Evolutionary conservation across 257 asterid genomes (phyloP), one percentile per base, ranked within the genome.

Genomic region (Lavandula angustifolia): DNA sequence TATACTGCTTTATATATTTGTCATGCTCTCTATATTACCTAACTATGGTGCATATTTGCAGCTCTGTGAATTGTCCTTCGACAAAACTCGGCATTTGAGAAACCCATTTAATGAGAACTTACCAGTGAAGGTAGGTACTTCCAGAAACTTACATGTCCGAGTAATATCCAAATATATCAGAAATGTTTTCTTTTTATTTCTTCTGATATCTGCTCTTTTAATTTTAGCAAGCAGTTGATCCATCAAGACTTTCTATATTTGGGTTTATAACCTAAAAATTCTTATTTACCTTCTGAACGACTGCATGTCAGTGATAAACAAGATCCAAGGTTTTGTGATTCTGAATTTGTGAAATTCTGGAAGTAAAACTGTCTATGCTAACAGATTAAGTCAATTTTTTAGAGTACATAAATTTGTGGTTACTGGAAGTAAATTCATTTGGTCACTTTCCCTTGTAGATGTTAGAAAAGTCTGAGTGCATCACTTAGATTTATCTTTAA

Each of bases 31-130:
- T 64, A 22, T 37, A 16, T 48, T 73, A 46, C 61, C 74, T 59
- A 67, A 63, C 63, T 9, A 55, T 76, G 42, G 6, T 43, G 37
- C 41, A 22, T 67, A 17, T 68, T 41, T 78, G 84, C 97, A 90
- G 97, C 95, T 87, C 50, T 76, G 95, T 77, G 97, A 90, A 85
- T 64, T 90, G 79, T 85, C 97, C 71, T 87, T 90, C 75, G 82
- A 90, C 72, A 87, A 85, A 79, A 87, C 95, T 67, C 92, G 92
- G 64, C 92, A 87, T 72, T 77, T 91, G 82, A 78, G 95, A 77
- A 91, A 91, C 75, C 92, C 97, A 8, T 91, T 49, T 82, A 87
- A 84, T 64, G 92, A 91, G 76, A 87, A 87, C 79, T 72, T 91
- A 62, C 96, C 95, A 34, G 97, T 87, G 75, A 91, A 91, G 95